Conservation (phyloP, 768 basidiomycete genomes). For the Boletellus ananiceps region DNA sequence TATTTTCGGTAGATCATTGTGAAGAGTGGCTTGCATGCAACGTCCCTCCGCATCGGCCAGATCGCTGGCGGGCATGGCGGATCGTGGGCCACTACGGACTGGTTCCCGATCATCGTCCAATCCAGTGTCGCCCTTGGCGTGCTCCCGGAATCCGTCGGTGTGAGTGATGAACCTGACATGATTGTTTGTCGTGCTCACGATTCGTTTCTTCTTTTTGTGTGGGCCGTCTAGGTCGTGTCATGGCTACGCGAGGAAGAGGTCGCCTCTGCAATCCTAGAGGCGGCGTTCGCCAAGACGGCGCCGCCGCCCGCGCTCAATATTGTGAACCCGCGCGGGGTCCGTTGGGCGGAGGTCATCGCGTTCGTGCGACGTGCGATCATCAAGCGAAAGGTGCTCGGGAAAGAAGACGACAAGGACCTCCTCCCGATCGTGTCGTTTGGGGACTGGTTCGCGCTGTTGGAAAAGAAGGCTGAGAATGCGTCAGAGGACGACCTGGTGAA, state of each 20-base stretch:
- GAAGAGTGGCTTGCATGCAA: constrained; percentile 33
- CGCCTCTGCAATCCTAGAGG: constrained; percentile 31
- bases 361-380: constrained; percentile 19
- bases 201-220: no score
- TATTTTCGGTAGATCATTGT: constrained; percentile 31
- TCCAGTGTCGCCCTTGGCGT: constrained; percentile 28
- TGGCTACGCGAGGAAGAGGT: constrained; percentile 43
- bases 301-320: constrained; percentile 32
- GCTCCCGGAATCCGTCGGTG: constrained; percentile 30
- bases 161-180: constrained; percentile 16
- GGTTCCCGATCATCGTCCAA: constrained; percentile 43
- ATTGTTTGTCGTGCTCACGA: not conserved
- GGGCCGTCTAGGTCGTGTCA: constrained; percentile 29
- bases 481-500: constrained; percentile 25
- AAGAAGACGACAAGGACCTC: not conserved
- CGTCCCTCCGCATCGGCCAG: constrained; percentile 44
- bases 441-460: constrained; percentile 34
- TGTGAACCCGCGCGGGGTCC: constrained; percentile 34
- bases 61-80: constrained; percentile 39
- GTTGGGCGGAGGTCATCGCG: constrained; percentile 31
- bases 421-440: constrained; percentile 32
- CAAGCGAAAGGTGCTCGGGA: constrained; percentile 2
- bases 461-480: constrained; percentile 15
- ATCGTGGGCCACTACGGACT: constrained; percentile 42
- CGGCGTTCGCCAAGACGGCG: constrained; percentile 16